Base-by-base conservation (phyloP, 176 grass and related monocot genomes). In the Musa troglodytarum region DNA sequence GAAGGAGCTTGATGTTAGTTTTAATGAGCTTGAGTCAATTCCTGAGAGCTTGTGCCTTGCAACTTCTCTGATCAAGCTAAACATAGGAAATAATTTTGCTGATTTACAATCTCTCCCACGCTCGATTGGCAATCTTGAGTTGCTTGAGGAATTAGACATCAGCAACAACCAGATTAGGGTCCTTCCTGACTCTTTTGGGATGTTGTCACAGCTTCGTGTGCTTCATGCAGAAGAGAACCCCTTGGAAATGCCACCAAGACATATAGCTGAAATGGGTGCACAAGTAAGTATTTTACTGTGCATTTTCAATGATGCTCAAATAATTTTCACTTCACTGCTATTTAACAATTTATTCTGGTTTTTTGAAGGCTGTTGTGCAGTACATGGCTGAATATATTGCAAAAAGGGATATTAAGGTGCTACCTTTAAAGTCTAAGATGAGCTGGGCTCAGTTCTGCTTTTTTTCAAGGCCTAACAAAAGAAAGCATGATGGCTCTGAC, bases 81-180 rank as follows among this genome's bases (percentile, higher is more conserved):
- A 92, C 57, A 78, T 95, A 17, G 88, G 86, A 43, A 95, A 94
- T 81, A 99, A 99, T 83, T 99, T 99, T 63, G 86, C 96, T 20
- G 88, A 99, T 86, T 50, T 99, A 76, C 81, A 80, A 85, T 88
- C 61, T 74, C 78, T 99, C 25, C 96, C 96, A 28, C 91, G 90
- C 61, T 86, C 88, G 24, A 94, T 99, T 74, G 96, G 96, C 63
- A 99, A 99, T 80, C 87, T 99, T 81, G 96, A 99, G 76, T 91
- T 94, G 85, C 78, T 99, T 51, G 96, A 99, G 81, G 96, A 92
- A 84, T 81, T 99, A 81, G 88, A 99, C 79, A 95, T 99, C 65
- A 99, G 91, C 83, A 99, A 95, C 78, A 99, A 99, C 43, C 96
- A 99, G 83, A 99, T 99, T 73, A 89, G 77, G 78, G 73, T 92